phyloP scores from a whole-genome alignment of 2,329 filamentous ascomycete genomes.

The Epichloe hybrida region DNA sequence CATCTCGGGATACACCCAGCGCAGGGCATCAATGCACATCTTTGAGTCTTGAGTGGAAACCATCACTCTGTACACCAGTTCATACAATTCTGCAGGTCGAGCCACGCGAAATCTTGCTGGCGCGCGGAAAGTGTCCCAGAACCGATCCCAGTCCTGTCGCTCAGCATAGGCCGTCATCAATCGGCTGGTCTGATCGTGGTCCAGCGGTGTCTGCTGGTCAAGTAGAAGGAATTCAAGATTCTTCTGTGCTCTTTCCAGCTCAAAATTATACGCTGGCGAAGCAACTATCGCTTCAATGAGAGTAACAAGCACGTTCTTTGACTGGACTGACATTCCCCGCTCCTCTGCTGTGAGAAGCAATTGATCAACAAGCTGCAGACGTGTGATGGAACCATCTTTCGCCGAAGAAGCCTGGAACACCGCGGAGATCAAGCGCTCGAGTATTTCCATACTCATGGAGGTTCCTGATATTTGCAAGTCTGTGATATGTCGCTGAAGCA shows the following conservation, averaged over 20 bases:
- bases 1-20: constrained; percentile 48
- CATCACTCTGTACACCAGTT: constrained; percentile 35
- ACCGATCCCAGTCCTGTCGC: constrained; percentile 36
- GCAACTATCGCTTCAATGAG: constrained; percentile 28
- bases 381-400: constrained; percentile 12
- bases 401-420: constrained; percentile 19
- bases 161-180: constrained; percentile 34
- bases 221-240: constrained; percentile 33
- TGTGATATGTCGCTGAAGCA: constrained; percentile 17
- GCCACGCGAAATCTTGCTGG: constrained; percentile 34
- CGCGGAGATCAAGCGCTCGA: constrained; percentile 24
- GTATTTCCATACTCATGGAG: constrained; percentile 20
- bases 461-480: constrained; percentile 27
- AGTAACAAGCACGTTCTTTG: constrained; percentile 33
- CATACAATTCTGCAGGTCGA: constrained; percentile 42
- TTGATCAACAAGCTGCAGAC: constrained; percentile 27
- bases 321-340: constrained; percentile 28
- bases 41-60: constrained; percentile 28
- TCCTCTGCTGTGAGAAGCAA: constrained; percentile 32
- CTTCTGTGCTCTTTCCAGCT: constrained; percentile 26
- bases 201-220: constrained; percentile 23
- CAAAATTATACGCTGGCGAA: constrained; percentile 17
- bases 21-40: constrained; percentile 33
- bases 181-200: constrained; percentile 23
- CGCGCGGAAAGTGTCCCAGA: constrained; percentile 48